These are phyloP conservation scores for Amanita pallidorosea DNA, from an alignment of 768 basidiomycete genomes.

Conservation along the genomic window DNA sequence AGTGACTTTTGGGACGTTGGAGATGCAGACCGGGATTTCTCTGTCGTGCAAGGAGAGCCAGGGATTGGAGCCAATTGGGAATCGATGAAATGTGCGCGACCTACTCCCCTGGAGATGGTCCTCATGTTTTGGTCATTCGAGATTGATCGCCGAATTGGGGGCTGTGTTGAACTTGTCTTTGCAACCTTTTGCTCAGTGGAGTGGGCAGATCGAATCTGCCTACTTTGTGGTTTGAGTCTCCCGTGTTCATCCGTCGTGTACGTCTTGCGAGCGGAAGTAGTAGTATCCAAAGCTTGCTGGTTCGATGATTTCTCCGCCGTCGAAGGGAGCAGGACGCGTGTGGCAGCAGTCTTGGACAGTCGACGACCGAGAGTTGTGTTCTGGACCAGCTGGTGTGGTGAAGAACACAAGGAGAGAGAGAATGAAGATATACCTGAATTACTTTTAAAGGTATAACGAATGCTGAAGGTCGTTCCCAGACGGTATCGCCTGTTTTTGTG, in stretches of 20 bases:
- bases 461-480: slow-evolving; percentile 83
- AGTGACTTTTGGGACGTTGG: slow-evolving; percentile 17
- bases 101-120: not conserved
- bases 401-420: slow-evolving; percentile 5
- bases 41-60: slow-evolving; percentile 57
- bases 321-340: slow-evolving; percentile 29
- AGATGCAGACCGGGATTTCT: slow-evolving; percentile 48
- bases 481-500: slow-evolving; percentile 82
- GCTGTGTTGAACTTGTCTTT: slow-evolving; percentile 5
- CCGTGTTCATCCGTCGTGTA: slow-evolving; percentile 23
- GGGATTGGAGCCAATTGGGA: slow-evolving; percentile 54
- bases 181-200: not conserved
- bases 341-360: slow-evolving; percentile 45
- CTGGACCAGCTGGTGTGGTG: slow-evolving; percentile 19
- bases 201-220: slow-evolving; percentile 13
- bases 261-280: slow-evolving; percentile 21
- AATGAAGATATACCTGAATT: slow-evolving; percentile 51
- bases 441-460: slow-evolving; percentile 89
- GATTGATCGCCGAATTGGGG: slow-evolving; percentile 17
- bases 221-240: slow-evolving; percentile 13
- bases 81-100: slow-evolving; percentile 11
- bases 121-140: slow-evolving; percentile 18
- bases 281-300: slow-evolving; percentile 12
- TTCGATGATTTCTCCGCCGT: slow-evolving; percentile 11
- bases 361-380: slow-evolving; percentile 66